phyloP scores from a whole-genome alignment of 2,329 filamentous ascomycete species.

The Sclerotinia spermophila region DNA sequence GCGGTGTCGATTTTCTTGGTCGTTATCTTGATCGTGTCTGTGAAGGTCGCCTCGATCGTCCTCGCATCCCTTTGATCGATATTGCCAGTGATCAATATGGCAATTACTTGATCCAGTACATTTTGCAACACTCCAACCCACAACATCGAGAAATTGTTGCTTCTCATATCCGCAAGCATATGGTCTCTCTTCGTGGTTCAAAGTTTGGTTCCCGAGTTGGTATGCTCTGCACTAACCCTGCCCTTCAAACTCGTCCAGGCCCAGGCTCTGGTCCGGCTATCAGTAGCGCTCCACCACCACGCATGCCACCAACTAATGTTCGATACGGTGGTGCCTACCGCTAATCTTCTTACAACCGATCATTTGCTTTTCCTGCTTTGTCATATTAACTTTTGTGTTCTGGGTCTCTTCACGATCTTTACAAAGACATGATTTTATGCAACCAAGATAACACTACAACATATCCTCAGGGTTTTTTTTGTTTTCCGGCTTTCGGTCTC shows the following conservation, averaged over 20 bases:
- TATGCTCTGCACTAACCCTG: conserved; percentile 97
- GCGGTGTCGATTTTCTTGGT: conserved; percentile 81
- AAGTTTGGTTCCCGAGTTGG: conserved; percentile 98
- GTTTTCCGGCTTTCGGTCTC: conserved; percentile 35
- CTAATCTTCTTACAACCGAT: conserved; percentile 38
- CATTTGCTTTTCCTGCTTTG: conserved; percentile 28
- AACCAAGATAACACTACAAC: conserved; percentile 34
- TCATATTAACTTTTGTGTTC: conserved; percentile 32
- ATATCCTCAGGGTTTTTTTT: conserved; percentile 35
- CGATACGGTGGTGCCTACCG: conserved; percentile 59
- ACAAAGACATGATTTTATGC: conserved; percentile 33
- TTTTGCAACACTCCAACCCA: conserved; percentile 79
- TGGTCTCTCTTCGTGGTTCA: conserved; percentile 96
- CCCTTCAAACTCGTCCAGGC: conserved; percentile 81
- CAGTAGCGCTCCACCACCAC: conserved; percentile 45
- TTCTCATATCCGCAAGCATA: conserved; percentile 94
- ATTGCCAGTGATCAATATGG: conserved; percentile 98
- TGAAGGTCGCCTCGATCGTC: conserved; percentile 83
- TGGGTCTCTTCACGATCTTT: conserved; percentile 35
- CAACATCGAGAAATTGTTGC: conserved; percentile 93
- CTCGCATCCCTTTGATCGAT: conserved; percentile 94
- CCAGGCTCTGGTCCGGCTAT: conserved; percentile 71
- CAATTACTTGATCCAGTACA: conserved; percentile 97
- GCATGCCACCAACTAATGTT: conserved; percentile 52
- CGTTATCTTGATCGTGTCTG: conserved; percentile 93